Base-by-base conservation (phyloP, 192 early-diverging fungal genomes). In the Phycomyces nitens region DNA sequence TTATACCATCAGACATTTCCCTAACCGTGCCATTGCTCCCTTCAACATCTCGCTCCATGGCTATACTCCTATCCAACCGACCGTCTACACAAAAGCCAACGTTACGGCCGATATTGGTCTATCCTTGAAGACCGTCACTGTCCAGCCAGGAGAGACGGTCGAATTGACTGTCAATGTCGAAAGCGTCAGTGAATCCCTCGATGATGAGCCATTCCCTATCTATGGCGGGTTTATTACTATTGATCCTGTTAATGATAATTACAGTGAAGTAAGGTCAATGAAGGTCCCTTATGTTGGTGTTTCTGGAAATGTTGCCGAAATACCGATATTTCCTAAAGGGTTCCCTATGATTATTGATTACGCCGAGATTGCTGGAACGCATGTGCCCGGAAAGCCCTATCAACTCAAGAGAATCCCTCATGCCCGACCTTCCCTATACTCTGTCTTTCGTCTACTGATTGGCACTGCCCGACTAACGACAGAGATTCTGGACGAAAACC, bases 141-240 rank as follows among this genome's bases (percentile, higher is more conserved):
- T 65, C 8, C 12, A 56, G 7, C 64, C 63, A 23, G 60, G 64
- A 26, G 60, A 60, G 27, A 40, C 40, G 6, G 51, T 57, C 5
- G 53, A 24, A 6, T 40, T 64, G 7, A 12, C 16, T 15, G 21
- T 34, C 15, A 49, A 44, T 18, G 52, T 56, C 1, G 27, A 14
- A 2, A 54, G 39, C 6, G 24, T 77, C 40, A 40, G 16, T 5
- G 63, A 56, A 21, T 68, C 67, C 38, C 38, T 61, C 40, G 38
- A n/a, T 0, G 62, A 70, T 8, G 14, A 65, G 23, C 62, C 63
- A 0, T 76, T 53, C 56, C 68, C 66, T 9, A 52, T 79, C 5
- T 83, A 79, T 60, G 76, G 79, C 64, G 81, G 81, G 1, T 83
- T 54, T 16, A 51, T 83, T n/a, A 41, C 67, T 21, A 56, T 76